Evolutionary conservation across 495 filamentous ascomycete genomes (phyloP).

Genomic region (Aspergillus saccharolyticus): DNA sequence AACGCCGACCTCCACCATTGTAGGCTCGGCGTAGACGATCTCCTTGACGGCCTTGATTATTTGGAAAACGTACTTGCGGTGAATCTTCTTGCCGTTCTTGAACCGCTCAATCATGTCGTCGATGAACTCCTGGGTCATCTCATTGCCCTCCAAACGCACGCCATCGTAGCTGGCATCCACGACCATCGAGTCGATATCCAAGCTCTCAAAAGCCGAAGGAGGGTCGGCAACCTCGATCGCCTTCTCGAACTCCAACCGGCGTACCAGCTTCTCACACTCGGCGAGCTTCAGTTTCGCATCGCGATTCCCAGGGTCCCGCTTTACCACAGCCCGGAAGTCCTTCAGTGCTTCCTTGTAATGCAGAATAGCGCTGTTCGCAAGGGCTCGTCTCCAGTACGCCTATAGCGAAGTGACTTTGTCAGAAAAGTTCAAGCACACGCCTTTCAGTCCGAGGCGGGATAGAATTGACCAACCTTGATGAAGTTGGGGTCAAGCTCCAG

Average conservation of each 20-base stretch:
- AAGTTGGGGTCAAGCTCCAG: slow-evolving; percentile 86
- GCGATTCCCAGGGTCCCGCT: slow-evolving; percentile 79
- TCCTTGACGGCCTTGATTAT: slow-evolving; percentile 87
- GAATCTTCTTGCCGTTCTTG: slow-evolving; percentile 91
- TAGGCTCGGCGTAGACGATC: slow-evolving; percentile 85
- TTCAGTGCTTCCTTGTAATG: slow-evolving; percentile 79
- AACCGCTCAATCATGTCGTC: slow-evolving; percentile 95
- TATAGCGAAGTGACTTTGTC: slow-evolving; percentile 31
- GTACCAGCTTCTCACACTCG: slow-evolving; percentile 90
- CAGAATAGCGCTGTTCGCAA: slow-evolving; percentile 84
- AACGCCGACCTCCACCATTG: slow-evolving; percentile 93
- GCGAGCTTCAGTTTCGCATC: slow-evolving; percentile 84
- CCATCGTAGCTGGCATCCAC: slow-evolving; percentile 87
- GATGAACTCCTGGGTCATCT: slow-evolving; percentile 96
- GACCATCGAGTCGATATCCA: slow-evolving; percentile 79
- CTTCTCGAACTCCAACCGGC: slow-evolving; percentile 82
- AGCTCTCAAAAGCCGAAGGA: slow-evolving; percentile 81
- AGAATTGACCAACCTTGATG: slow-evolving; percentile 63
- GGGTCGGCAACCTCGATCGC: slow-evolving; percentile 93
- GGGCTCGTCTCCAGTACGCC: slow-evolving; percentile 93
- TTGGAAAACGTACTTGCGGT: slow-evolving; percentile 95
- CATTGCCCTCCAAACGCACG: slow-evolving; percentile 57
- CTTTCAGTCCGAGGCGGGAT: background rate
- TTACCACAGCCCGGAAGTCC: slow-evolving; percentile 89
- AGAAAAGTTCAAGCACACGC: background rate